Base-by-base conservation (phyloP, 768 basidiomycete species). In the Pulveroboletus sp. region DNA sequence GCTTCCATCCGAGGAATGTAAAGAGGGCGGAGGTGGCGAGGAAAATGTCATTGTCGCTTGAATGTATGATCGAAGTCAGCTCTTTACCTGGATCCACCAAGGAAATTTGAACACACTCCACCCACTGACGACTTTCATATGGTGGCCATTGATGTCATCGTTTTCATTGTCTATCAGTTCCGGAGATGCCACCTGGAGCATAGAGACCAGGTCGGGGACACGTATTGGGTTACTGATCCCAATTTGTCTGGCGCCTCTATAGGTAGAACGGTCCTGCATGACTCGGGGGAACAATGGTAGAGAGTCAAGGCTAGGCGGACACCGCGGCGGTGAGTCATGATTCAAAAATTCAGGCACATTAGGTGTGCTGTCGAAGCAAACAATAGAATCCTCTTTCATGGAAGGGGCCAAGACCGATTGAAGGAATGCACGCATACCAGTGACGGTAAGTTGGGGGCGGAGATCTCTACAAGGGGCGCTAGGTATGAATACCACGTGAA, bases 91-190 rank as follows among this genome's bases (percentile, higher is more conserved):
- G 27, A 50, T 36, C 6, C 39, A 43, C 24, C 5, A 49, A 40
- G 32, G 39, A 16, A 14, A 50, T 43, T 31, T 51, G 40, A 36
- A 74, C 77, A 37, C 58, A 87, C 87, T 63, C 83, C 84, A 84
- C 24, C 84, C 86, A 62, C 80, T 74, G 1, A 86, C 76, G 29
- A 85, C 57, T 9, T 74, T 67, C 72, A 88, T 76, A 60, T 80
- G 78, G 42, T 74, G 72, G 29, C 58, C 60, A n/a, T 73, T 66
- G 6, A 79, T 51, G 40, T 80, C 75, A 4, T 64, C 65, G 20
- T 77, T 75, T 31, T 72, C 66, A 40, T 75, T 69, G 35, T 72
- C 67, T 39, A 63, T 57, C 38, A 68, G 49, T 38, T 62, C 54
- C 11, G 50, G 52, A 31, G 61, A 60, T 10, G 62, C 60, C 32